A percentile compares a stretch with the other conserved stretches of the same genome.
phyloP scores from a whole-genome alignment of 2,329 filamentous ascomycete species.

The Neonectria magnoliae region DNA sequence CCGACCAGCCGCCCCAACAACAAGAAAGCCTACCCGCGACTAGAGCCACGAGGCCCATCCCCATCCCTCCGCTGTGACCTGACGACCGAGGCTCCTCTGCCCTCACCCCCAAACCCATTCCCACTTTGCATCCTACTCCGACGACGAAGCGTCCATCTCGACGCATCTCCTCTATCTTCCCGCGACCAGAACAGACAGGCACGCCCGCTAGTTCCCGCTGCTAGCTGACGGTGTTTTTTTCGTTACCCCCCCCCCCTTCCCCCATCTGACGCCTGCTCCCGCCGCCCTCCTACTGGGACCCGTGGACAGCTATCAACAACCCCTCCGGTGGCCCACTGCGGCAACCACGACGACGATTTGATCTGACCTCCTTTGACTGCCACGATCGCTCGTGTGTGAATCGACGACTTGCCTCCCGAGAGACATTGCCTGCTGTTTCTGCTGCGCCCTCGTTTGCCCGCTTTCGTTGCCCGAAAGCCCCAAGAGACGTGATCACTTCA shows the following conservation, averaged over 20 bases:
- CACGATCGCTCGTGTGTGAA: slow-evolving; percentile 33
- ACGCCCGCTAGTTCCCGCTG: slow-evolving; percentile 32
- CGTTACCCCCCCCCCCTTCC: slow-evolving; percentile 18
- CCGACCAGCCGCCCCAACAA: slow-evolving; percentile 40
- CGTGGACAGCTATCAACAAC: slow-evolving; percentile 38
- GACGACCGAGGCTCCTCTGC: slow-evolving; percentile 23
- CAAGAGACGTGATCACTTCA: slow-evolving; percentile 54
- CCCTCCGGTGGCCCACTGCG: slow-evolving; percentile 45
- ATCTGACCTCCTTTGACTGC: slow-evolving; percentile 25
- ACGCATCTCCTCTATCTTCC: slow-evolving; percentile 27
- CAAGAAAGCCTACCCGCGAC: slow-evolving; percentile 23
- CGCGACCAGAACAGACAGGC: slow-evolving; percentile 22
- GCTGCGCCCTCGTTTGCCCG: slow-evolving; percentile 27
- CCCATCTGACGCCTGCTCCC: slow-evolving; percentile 41
- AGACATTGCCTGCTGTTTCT: slow-evolving; percentile 24
- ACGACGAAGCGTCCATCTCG: slow-evolving; percentile 39
- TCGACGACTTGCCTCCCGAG: slow-evolving; percentile 24
- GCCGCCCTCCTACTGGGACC: slow-evolving; percentile 35
- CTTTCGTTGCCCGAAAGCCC: slow-evolving; percentile 34
- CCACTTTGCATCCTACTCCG: slow-evolving; percentile 14
- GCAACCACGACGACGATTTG: slow-evolving; percentile 47
- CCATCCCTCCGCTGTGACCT: slow-evolving; percentile 16
- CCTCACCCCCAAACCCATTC: slow-evolving; percentile 3
- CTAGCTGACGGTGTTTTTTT: slow-evolving; percentile 40
- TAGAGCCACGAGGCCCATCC: slow-evolving; percentile 22